Percentiles rank a stretch among this genome's conserved stretches.
These are phyloP conservation scores for Avena eriantha DNA, from an alignment of 176 grass and related monocot genomes.

Conservation along the genomic window DNA sequence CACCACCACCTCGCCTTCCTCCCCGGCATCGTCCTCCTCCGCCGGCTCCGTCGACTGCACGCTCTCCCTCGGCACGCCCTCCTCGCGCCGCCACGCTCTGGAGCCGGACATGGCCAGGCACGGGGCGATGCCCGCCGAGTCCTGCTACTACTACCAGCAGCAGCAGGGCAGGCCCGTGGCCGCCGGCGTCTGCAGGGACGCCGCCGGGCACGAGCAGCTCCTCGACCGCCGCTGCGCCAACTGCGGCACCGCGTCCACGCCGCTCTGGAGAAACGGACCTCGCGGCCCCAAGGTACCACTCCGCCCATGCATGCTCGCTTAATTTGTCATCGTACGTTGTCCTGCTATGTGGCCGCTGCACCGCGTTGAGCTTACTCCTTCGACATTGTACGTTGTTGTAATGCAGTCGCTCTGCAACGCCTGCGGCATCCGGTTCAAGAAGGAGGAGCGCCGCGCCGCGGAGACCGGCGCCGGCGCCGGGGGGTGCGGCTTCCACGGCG, in stretches of 20 bases:
- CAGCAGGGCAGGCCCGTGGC: slow-evolving; percentile 16
- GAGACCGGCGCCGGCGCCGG: background rate
- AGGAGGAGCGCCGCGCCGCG: slow-evolving; percentile 67
- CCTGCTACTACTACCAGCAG: slow-evolving; percentile 34
- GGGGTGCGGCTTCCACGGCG: slow-evolving; percentile 37
- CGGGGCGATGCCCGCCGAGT: background rate
- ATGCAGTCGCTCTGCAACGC: slow-evolving; percentile 76
- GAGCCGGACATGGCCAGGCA: background rate
- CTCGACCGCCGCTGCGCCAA: slow-evolving; percentile 81
- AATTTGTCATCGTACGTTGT: background rate
- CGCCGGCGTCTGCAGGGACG: background rate
- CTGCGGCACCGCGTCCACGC: slow-evolving; percentile 92
- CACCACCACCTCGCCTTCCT: slow-evolving; percentile 33
- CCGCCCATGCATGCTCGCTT: background rate
- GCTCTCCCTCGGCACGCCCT: slow-evolving; percentile 84
- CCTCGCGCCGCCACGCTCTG: slow-evolving; percentile 44
- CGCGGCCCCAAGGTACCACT: slow-evolving; percentile 77
- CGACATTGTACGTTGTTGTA: background rate
- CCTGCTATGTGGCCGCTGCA: no score
- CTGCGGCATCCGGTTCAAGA: slow-evolving; percentile 84
- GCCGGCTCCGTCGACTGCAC: slow-evolving; percentile 78
- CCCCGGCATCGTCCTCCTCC: slow-evolving; percentile 41
- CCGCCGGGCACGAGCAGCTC: slow-evolving; percentile 24
- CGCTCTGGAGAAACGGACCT: slow-evolving; percentile 94
- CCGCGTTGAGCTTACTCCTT: background rate